Evolutionary conservation across 805 yeast genomes (phyloP).

Genomic region (Teunomyces kruisii): DNA sequence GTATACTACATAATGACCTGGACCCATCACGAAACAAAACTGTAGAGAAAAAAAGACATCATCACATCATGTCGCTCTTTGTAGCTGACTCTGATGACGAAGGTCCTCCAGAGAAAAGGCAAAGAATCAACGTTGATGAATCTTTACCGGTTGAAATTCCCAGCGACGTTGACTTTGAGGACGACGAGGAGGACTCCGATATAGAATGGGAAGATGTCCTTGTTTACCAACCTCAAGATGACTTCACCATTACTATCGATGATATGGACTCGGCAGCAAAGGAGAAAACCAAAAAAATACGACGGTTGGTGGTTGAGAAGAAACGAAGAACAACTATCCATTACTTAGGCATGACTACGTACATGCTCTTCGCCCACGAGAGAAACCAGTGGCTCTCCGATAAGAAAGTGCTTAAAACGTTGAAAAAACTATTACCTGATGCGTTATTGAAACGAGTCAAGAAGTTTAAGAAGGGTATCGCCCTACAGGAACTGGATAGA

Average conservation of each 20-base stretch:
- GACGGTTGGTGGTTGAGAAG: slow-evolving; percentile 10
- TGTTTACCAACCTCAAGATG: background rate
- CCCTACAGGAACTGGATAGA: background rate
- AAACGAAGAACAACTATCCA: slow-evolving; percentile 10
- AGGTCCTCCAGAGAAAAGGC: background rate
- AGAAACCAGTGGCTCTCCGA: slow-evolving; percentile 23
- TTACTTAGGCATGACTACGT: slow-evolving; percentile 23
- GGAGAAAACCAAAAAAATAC: slow-evolving; percentile 10
- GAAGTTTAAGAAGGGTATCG: slow-evolving; percentile 13
- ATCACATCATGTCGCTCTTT: background rate
- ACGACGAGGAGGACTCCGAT: background rate
- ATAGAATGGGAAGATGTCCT: slow-evolving; percentile 1
- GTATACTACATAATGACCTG: background rate
- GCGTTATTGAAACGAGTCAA: slow-evolving; percentile 15
- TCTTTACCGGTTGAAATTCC: background rate
- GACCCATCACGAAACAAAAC: background rate
- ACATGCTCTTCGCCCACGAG: slow-evolving; percentile 18
- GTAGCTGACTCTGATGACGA: slow-evolving; percentile 1
- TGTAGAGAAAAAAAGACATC: background rate
- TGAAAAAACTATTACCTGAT: slow-evolving; percentile 27
- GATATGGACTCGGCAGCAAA: slow-evolving; percentile 1
- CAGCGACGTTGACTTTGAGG: background rate
- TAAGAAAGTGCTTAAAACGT: slow-evolving; percentile 15
- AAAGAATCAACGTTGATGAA: background rate
- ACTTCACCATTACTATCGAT: slow-evolving; percentile 5